Base-by-base conservation (phyloP, 192 early-diverging fungal genomes). In the Linnemannia hyalina region DNA sequence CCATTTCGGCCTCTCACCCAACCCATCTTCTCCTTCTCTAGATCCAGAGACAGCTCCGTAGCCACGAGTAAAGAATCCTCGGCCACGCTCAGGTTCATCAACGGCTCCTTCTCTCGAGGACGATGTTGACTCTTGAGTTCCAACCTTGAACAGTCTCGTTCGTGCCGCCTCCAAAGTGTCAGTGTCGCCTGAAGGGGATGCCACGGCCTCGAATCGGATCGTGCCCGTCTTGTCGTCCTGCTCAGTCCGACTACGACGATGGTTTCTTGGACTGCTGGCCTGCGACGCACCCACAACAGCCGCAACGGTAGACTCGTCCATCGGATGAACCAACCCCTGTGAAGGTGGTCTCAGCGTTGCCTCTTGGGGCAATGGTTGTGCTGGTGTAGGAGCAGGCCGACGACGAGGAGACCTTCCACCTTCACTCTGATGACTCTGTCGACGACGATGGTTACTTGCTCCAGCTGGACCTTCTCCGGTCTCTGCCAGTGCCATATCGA, bases 341-440 rank as follows among this genome's bases (percentile, higher is more conserved):
- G 55, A 60, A 6, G 55, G 29, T 32, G 60, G 60, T 55, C 2
- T 22, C 16, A 38, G 6, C 4, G 0, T 23, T 8, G 35, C 18
- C 46, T 54, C 52, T 29, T 22, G 73, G 7, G 35, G 52, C n/a
- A 35, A 16, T 54, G 46, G 49, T 22, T 54, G 73, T 15, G 20
- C 73, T 26, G 32, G 57, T n/a, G 9, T 35, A 22, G 57, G 76
- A 68, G 63, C 65, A 35, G 20, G 76, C 38, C 65, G 41, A n/a
- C 60, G 75, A 5, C 22, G 60, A 65, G 60, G 29, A 65, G 73
- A 38, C n/a, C 78, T 55, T 44, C 74, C 83, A 11, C 70, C 75
- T 54, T 80, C 83, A 63, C 82, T 84, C 23, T 79, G 82, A 54
- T 83, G 82, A 73, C 83, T 86, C 36, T 77, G 79, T 20, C 79